These are phyloP conservation scores for Sphagnum magellanicum DNA, from an alignment of 228 moss, liverwort and hornwort species.

Conservation along the genomic window DNA sequence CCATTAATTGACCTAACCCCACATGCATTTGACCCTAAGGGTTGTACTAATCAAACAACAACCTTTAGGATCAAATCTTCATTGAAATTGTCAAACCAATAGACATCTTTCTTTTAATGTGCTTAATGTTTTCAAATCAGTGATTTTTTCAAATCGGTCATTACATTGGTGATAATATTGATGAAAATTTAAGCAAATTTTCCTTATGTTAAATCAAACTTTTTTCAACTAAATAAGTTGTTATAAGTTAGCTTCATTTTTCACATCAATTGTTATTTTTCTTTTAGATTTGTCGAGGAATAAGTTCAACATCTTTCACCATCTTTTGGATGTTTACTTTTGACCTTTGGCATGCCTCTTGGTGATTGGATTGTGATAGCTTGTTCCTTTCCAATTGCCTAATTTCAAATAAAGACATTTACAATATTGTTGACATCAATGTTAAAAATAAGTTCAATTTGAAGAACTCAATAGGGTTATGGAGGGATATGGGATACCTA, in stretches of 20 bases:
- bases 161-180: conserved; percentile 28
- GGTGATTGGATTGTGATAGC: conserved; percentile 84
- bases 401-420: conserved; percentile 75
- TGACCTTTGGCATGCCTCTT: conserved; percentile 56
- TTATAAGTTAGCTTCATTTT: conserved; percentile 61
- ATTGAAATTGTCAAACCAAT: conserved; percentile 57
- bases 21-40: conserved; percentile 20
- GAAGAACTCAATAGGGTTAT: conserved; percentile 59
- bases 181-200: conserved; percentile 52
- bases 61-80: conserved; percentile 56
- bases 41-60: conserved; percentile 25
- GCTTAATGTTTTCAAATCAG: conserved; percentile 45
- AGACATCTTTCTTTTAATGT: conserved; percentile 37
- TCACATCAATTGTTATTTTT: conserved; percentile 69
- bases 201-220: conserved; percentile 65
- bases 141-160: conserved; percentile 55
- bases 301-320: conserved; percentile 74
- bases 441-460: conserved; percentile 59
- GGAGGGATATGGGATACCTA: conserved; percentile 23
- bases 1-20: conserved; percentile 26
- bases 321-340: conserved; percentile 56
- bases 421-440: conserved; percentile 84
- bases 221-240: conserved; percentile 49
- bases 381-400: conserved; percentile 74
- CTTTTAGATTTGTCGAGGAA: conserved; percentile 66